Conservation (phyloP, 192 early-diverging fungal genomes). For the Dissophora ornata region DNA sequence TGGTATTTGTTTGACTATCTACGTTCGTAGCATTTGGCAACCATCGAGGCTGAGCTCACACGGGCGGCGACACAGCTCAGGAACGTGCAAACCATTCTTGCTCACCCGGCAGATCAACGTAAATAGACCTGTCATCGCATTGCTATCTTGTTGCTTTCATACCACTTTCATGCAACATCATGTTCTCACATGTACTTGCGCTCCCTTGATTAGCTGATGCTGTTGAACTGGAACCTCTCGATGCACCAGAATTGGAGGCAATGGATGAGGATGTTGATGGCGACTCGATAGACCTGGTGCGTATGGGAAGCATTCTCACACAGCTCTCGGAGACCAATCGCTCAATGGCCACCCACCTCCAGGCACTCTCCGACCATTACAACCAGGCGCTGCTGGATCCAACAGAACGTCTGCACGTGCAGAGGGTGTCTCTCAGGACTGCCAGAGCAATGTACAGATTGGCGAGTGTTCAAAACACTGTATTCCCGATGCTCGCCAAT, state of each 20-base stretch:
- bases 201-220: conserved; percentile 20
- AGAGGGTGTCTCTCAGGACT: conserved; percentile 29
- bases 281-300: conserved; percentile 37
- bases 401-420: conserved; percentile 14
- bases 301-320: conserved; percentile 33
- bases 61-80: conserved; percentile 36
- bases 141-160: too few relatives aligned
- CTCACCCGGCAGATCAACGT: conserved; percentile 42
- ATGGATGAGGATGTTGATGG: conserved; percentile 31
- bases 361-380: conserved; percentile 28
- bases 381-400: conserved; percentile 2
- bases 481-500: conserved; percentile 53
- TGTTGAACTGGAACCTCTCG: conserved; percentile 32
- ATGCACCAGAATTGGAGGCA: conserved; percentile 30
- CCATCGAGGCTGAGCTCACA: conserved; percentile 44
- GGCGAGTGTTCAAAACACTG: conserved; percentile 50
- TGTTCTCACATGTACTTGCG: background rate
- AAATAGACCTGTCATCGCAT: background rate
- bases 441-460: conserved; percentile 50
- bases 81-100: conserved; percentile 43
- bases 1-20: background rate
- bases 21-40: conserved; percentile 36
- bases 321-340: conserved; percentile 41
- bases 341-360: conserved; percentile 35
- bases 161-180: background rate